A percentile compares a stretch with the other conserved stretches of the same genome.
Evolutionary conservation across 176 grass and related monocot genomes (phyloP).

Genomic region (Paspalum vaginatum): DNA sequence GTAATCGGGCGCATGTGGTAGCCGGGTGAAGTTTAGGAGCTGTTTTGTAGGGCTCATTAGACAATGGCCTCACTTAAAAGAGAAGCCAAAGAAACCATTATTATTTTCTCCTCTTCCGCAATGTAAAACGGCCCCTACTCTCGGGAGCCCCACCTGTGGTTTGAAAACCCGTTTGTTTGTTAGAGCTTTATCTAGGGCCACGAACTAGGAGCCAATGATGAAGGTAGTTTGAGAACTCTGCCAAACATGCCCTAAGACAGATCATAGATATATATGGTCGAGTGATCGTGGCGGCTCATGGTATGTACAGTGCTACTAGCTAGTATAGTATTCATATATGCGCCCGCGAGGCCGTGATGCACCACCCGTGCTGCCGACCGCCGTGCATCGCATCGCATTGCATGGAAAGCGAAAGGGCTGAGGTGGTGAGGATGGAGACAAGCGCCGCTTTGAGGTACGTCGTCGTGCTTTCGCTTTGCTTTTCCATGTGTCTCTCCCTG

Average conservation of each 20-base stretch:
- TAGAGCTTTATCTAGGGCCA: too few species aligned
- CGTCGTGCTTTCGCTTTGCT: constrained; percentile 63
- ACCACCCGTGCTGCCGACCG: background rate
- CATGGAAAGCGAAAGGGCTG: constrained; percentile 61
- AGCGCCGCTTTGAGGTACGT: constrained; percentile 65
- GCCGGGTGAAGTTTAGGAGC: background rate
- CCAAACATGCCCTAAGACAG: too few species aligned
- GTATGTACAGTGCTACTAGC: background rate
- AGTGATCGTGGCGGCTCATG: background rate
- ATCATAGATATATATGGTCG: background rate
- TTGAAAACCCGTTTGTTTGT: too few species aligned
- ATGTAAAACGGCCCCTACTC: too few species aligned
- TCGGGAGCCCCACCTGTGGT: too few species aligned
- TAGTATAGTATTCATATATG: background rate
- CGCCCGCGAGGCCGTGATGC: constrained; percentile 3
- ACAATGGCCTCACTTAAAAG: too few species aligned
- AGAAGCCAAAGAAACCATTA: too few species aligned
- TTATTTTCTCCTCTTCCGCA: too few species aligned
- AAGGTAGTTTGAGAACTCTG: too few species aligned
- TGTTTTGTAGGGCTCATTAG: too few species aligned
- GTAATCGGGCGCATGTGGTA: constrained; percentile 62
- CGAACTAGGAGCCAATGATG: too few species aligned
- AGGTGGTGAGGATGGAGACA: constrained; percentile 58
- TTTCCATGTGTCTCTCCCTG: constrained; percentile 36
- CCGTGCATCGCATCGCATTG: constrained; percentile 1